Conservation (phyloP, 192 early-diverging fungal genomes). For the Linnemannia hyalina region DNA sequence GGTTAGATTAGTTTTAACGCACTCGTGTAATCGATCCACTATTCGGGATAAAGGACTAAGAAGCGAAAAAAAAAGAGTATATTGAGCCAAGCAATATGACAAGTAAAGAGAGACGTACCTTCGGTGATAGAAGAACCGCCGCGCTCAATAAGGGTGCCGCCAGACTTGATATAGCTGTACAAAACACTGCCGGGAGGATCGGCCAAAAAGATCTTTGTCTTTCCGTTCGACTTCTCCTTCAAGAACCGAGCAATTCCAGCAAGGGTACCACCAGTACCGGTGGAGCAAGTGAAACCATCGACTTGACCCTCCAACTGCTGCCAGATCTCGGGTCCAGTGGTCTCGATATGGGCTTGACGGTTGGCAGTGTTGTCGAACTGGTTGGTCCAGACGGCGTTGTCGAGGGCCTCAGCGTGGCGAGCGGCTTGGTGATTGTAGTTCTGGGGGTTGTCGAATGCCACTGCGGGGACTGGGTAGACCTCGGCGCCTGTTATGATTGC, state of each 20-base stretch:
- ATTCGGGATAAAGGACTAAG: too few species aligned
- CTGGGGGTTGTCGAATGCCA: conserved; percentile 89
- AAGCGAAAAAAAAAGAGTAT: background rate
- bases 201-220: conserved; percentile 86
- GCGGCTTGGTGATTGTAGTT: conserved; percentile 97
- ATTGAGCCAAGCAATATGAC: background rate
- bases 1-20: background rate
- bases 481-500: conserved; percentile 72
- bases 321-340: conserved; percentile 97
- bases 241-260: conserved; percentile 87
- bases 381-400: conserved; percentile 96
- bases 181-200: conserved; percentile 97
- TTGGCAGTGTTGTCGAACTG: conserved; percentile 97
- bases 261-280: conserved; percentile 93
- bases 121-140: conserved; percentile 92
- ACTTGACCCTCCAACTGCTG: conserved; percentile 83
- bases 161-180: conserved; percentile 82
- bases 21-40: background rate
- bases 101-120: conserved; percentile 53
- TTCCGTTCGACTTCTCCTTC: conserved; percentile 77
- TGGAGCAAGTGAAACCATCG: conserved; percentile 93
- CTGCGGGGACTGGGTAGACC: conserved; percentile 93
- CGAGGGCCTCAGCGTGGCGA: conserved; percentile 80
- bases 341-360: conserved; percentile 92
- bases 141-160: conserved; percentile 75